Base-by-base conservation (phyloP, 1,284 basidiomycete genomes). In the Golubevia pallescens region DNA sequence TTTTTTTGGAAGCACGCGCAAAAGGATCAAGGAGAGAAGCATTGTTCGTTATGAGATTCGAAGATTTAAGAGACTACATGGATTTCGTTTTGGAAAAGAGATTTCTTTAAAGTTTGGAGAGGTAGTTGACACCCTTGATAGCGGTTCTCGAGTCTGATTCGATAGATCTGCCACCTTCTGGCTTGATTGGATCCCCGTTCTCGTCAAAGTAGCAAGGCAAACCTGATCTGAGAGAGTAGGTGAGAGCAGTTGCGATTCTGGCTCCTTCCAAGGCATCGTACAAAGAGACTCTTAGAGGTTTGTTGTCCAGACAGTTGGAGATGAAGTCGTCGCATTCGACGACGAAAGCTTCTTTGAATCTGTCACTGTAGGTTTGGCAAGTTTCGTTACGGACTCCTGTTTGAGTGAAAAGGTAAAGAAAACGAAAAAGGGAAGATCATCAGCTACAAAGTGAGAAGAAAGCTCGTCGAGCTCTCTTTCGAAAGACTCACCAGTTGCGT, bases 81-180 rank as follows among this genome's bases (percentile, higher is more conserved):
- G n/a, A n/a, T n/a, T n/a, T n/a, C n/a, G n/a, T n/a, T n/a, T n/a
- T n/a, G n/a, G 28, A 28, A 28, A 28, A 28, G 28, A 28, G 28
- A 28, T 28, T 28, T 28, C 28, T 28, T 28, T 28, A 28, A 28
- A 28, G 28, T 28, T 28, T 28, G 28, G 28, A 28, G 28, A 28
- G 28, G 28, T 28, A 28, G 28, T 28, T 28, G 28, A 28, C 28
- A 28, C 28, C 28, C 28, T 28, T 28, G 28, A 28, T 28, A 28
- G 28, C 28, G 28, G 21, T 57, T 20, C 7, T 3, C 21, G n/a
- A n/a, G 42, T 5, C 4, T n/a, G 32, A 21, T 55, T 48, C 42
- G 8, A 80, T 74, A 67, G 59, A 78, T 75, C 80, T 78, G 21
- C 74, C 34, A 38, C 34, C 34, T 10, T 38, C 10, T 38, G 34